phyloP scores from a whole-genome alignment of 2,329 filamentous ascomycete genomes.

The Colletotrichum acutatum region DNA sequence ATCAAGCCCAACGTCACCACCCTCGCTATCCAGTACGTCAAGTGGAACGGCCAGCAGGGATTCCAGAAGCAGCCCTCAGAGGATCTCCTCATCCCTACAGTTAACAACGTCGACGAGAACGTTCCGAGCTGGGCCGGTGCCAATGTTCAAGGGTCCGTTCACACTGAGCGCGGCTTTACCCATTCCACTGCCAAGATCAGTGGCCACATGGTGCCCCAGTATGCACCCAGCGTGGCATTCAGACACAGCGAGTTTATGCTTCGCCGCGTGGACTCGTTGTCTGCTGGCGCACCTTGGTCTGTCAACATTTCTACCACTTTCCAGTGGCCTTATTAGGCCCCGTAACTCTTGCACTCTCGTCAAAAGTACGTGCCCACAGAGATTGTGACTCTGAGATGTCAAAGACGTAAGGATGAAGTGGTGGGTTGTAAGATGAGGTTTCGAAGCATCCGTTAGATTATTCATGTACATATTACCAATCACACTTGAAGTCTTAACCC shows the following conservation, averaged over 20 bases:
- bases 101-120: conserved; percentile 43
- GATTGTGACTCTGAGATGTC: no score
- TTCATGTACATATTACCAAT: no score
- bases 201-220: conserved; percentile 78
- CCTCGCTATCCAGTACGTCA: conserved; percentile 83
- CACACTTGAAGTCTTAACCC: no score
- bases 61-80: conserved; percentile 71
- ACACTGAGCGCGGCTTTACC: conserved; percentile 81
- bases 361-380: no score
- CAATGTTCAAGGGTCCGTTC: conserved; percentile 75
- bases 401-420: no score
- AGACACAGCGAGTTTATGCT: conserved; percentile 80
- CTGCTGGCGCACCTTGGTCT: conserved; percentile 5
- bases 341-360: neutral
- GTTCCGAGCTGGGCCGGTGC: conserved; percentile 61
- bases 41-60: conserved; percentile 77
- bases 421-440: no score
- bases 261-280: conserved; percentile 66
- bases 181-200: conserved; percentile 71
- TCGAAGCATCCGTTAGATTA: no score
- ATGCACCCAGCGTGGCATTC: conserved; percentile 74
- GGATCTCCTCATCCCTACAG: conserved; percentile 73
- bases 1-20: conserved; percentile 76
- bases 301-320: conserved; percentile 19
- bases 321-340: conserved; percentile 13